Conservation (phyloP, 345 rosid genomes). For the Hibiscus mutabilis region DNA sequence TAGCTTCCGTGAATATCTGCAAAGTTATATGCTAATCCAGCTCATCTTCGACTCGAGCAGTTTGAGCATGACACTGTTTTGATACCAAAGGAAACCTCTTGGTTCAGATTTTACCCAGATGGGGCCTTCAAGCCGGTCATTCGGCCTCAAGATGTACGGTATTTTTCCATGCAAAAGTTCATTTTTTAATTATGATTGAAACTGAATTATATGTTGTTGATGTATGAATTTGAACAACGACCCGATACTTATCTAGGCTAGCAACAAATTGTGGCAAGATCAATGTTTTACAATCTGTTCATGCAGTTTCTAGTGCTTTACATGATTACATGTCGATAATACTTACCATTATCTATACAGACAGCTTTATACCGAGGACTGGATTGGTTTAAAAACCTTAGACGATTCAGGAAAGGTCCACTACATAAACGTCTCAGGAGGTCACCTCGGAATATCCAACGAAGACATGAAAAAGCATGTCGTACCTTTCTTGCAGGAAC, state of each 20-base stretch:
- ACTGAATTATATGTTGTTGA: background rate
- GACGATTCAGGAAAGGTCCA: constrained; percentile 62
- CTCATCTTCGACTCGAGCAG: constrained; percentile 29
- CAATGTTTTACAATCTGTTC: too few species aligned
- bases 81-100: constrained; percentile 85
- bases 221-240: constrained; percentile 17
- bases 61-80: constrained; percentile 59
- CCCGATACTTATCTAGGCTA: too few species aligned
- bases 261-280: too few species aligned
- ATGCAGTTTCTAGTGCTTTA: background rate
- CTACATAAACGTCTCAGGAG: constrained; percentile 55
- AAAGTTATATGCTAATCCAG: too few species aligned
- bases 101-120: constrained; percentile 88
- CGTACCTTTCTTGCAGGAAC: constrained; percentile 54
- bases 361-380: constrained; percentile 80
- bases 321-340: background rate
- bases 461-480: constrained; percentile 48
- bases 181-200: background rate
- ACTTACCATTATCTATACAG: constrained; percentile 26
- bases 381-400: constrained; percentile 74
- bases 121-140: constrained; percentile 57
- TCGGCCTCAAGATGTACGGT: constrained; percentile 45
- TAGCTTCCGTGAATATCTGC: background rate
- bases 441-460: constrained; percentile 55
- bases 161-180: background rate